A percentile compares a stretch with the other conserved stretches of the same genome.
phyloP scores from a whole-genome alignment of 202 grass and related monocot species.

The Digitaria exilis region DNA sequence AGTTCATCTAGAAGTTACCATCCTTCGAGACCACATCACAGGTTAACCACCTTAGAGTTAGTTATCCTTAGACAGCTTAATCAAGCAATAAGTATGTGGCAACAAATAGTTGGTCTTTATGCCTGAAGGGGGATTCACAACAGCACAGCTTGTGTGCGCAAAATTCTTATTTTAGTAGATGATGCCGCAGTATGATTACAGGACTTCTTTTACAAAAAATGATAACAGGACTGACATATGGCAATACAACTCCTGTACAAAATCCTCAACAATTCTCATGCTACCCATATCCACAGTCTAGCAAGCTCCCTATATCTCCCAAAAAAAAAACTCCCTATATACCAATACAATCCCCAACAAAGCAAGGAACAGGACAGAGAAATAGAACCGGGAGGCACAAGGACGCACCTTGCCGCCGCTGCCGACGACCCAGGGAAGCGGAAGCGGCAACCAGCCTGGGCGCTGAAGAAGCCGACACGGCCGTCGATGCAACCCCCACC shows the following conservation, averaged over 20 bases:
- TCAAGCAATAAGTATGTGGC: not conserved
- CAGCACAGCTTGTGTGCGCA: not conserved
- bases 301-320: not conserved
- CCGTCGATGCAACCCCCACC: conserved; percentile 40
- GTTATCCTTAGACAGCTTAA: conserved; percentile 8
- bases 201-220: not conserved
- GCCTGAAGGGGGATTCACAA: not conserved
- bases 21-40: not conserved
- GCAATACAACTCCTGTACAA: not conserved
- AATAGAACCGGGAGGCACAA: not conserved
- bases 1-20: not conserved
- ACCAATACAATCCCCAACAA: not conserved
- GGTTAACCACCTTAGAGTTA: not conserved
- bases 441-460: conserved; percentile 31
- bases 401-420: conserved; percentile 37
- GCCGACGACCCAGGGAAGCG: not conserved
- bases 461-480: conserved; percentile 5
- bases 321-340: no score
- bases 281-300: not conserved
- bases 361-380: not conserved
- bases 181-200: not conserved
- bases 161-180: not conserved
- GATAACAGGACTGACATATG: not conserved
- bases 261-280: not conserved
- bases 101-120: not conserved